A percentile compares a stretch with the other conserved stretches of the same genome.
These are phyloP conservation scores for Delonix regia DNA, from an alignment of 306 rosid species.

Conservation along the genomic window DNA sequence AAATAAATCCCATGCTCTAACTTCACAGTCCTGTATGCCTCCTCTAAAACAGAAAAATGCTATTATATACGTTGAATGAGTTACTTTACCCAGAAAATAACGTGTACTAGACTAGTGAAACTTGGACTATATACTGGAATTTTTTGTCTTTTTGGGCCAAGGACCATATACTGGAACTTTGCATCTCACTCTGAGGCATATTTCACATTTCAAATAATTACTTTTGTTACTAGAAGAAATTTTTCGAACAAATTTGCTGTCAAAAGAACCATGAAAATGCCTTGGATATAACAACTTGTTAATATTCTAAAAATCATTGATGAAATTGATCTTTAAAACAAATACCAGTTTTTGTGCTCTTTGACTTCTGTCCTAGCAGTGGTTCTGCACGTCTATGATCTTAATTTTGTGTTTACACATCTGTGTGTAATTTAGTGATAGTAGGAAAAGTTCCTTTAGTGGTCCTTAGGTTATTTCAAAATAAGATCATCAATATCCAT, in stretches of 20 bases:
- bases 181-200: conserved; percentile 26
- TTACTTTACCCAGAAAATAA: not conserved
- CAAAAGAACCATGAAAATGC: conserved; percentile 8
- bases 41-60: not conserved
- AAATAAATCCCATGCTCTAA: conserved; percentile 12
- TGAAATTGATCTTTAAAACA: conserved; percentile 14
- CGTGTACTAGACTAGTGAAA: not conserved
- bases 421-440: conserved; percentile 7
- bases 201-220: not conserved
- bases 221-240: conserved; percentile 1
- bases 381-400: not conserved
- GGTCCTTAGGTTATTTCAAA: not conserved
- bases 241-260: not conserved
- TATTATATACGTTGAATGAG: not conserved
- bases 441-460: not conserved
- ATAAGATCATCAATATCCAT: conserved; percentile 18
- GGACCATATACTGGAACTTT: conserved; percentile 5
- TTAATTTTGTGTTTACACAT: conserved; percentile 9
- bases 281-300: conserved; percentile 22
- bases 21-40: not conserved
- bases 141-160: not conserved
- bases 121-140: not conserved
- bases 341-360: conserved; percentile 5
- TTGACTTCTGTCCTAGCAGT: conserved; percentile 8
- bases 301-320: conserved; percentile 9